phyloP scores from a whole-genome alignment of 2,329 filamentous ascomycete genomes.

The Aspergillus candidus region DNA sequence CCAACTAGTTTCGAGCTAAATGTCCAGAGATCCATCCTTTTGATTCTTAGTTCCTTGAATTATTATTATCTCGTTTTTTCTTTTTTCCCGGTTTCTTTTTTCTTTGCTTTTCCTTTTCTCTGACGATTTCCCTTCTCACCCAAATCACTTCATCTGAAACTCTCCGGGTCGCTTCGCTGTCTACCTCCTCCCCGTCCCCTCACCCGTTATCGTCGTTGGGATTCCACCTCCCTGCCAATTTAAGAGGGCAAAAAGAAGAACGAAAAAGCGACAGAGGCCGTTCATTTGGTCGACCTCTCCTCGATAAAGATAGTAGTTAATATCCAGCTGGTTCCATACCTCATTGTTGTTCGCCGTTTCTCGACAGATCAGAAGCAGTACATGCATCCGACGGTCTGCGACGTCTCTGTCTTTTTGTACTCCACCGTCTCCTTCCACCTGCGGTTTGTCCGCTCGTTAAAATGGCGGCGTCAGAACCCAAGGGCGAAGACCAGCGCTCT shows the following conservation, averaged over 20 bases:
- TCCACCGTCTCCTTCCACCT: conserved; percentile 27
- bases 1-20: too few relatives aligned
- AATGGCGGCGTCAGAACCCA: conserved; percentile 32
- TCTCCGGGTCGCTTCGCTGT: background rate
- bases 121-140: background rate
- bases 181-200: conserved; percentile 3
- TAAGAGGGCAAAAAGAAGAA: too few relatives aligned
- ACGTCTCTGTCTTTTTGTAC: conserved; percentile 17
- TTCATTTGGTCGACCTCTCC: too few relatives aligned
- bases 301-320: background rate
- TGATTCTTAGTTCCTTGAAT: conserved; percentile 4
- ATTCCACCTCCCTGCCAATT: background rate
- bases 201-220: conserved; percentile 1
- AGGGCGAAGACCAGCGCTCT: conserved; percentile 10
- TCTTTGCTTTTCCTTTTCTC: conserved; percentile 4
- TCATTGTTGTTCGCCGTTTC: background rate
- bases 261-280: too few relatives aligned
- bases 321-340: background rate
- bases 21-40: too few relatives aligned
- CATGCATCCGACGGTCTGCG: conserved; percentile 30
- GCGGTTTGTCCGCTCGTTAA: conserved; percentile 32
- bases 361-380: conserved; percentile 15
- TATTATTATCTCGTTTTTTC: conserved; percentile 4
- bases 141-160: background rate
- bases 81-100: background rate